These are phyloP conservation scores for Solanum peruvianum DNA, from an alignment of 257 asterid species.

Conservation along the genomic window DNA sequence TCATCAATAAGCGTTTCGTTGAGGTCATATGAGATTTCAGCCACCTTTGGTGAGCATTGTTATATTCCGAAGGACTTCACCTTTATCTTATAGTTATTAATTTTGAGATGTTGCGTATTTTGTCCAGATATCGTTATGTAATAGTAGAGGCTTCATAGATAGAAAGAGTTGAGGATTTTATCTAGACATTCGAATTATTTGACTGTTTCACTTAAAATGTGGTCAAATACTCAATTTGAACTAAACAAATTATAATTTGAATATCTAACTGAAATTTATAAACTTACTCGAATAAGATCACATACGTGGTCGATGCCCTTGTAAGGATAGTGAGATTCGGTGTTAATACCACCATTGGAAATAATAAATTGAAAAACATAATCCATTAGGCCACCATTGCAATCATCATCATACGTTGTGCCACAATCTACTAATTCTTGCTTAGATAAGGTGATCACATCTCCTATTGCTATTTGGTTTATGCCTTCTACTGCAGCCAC, in stretches of 20 bases:
- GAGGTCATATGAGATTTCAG: no score
- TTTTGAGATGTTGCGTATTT: no score
- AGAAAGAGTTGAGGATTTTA: no score
- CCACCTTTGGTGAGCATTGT: no score
- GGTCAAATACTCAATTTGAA: no score
- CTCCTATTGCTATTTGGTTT: slow-evolving; percentile 7
- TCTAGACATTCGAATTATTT: no score
- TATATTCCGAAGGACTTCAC: no score
- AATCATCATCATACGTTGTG: background rate
- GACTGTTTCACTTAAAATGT: background rate
- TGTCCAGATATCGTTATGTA: no score
- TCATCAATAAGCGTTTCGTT: no score
- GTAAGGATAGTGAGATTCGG: slow-evolving; percentile 1
- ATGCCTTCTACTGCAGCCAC: slow-evolving; percentile 12
- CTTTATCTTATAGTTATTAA: no score
- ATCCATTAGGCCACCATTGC: slow-evolving; percentile 14
- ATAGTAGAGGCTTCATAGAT: no score
- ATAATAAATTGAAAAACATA: slow-evolving; percentile 4
- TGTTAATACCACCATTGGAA: slow-evolving; percentile 2
- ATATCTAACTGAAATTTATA: background rate
- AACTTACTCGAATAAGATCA: background rate
- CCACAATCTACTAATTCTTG: slow-evolving; percentile 13
- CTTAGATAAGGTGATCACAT: background rate
- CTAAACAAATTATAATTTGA: background rate
- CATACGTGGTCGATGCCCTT: background rate